Evolutionary conservation across 495 filamentous ascomycete species (phyloP).

Genomic region (Astrothelium subdiscretum): DNA sequence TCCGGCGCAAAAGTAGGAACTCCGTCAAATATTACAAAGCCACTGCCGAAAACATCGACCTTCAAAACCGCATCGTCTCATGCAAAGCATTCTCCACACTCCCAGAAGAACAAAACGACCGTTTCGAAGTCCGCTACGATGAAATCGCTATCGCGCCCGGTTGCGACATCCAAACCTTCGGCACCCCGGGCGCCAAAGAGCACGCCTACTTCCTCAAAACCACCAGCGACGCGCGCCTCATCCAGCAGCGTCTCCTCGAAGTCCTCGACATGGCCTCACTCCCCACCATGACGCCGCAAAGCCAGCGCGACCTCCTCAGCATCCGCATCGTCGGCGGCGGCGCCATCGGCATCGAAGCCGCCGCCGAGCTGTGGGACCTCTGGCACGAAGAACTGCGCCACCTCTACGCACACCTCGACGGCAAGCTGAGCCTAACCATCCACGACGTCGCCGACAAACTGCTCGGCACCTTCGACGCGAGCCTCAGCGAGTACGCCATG

Average conservation of each 20-base stretch:
- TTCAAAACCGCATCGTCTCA: background rate
- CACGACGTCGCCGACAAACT: conserved; percentile 25
- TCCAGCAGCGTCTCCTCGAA: conserved; percentile 10
- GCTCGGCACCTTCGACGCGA: conserved; percentile 21
- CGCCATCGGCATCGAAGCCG: conserved; percentile 8
- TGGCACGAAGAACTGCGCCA: conserved; percentile 9
- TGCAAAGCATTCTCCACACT: conserved; percentile 5
- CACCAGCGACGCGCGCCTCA: conserved; percentile 5
- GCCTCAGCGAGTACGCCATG: conserved; percentile 24
- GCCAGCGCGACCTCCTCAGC: conserved; percentile 8
- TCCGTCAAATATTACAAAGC: conserved; percentile 10
- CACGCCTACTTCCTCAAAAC: conserved; percentile 11
- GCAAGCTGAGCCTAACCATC: conserved; percentile 19
- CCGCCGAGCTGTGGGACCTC: conserved; percentile 11
- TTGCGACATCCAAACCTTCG: conserved; percentile 9
- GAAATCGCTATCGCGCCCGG: conserved; percentile 9
- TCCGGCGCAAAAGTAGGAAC: conserved; percentile 5
- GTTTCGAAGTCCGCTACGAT: conserved; percentile 9
- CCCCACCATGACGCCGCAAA: background rate
- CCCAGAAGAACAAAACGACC: background rate
- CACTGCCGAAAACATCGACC: conserved; percentile 7
- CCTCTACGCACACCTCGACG: conserved; percentile 23
- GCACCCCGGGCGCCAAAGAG: conserved; percentile 9
- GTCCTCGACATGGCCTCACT: conserved; percentile 10
- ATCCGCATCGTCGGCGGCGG: conserved; percentile 14